phyloP scores from a whole-genome alignment of 176 grass and related monocot species.

The Juncus inflexus region DNA sequence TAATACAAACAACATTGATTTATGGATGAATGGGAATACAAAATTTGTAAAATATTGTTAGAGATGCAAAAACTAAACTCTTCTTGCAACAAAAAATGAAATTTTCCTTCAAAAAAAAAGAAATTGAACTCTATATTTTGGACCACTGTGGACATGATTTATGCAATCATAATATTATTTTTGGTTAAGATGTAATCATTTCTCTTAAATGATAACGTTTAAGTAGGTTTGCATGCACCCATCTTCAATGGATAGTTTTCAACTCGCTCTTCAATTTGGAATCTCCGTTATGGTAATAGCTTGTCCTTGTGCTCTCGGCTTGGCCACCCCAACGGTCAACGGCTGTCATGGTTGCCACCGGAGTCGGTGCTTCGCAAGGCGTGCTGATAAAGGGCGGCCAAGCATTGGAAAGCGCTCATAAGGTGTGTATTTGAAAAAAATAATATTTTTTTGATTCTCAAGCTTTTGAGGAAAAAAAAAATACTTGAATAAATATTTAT shows the following conservation, averaged over 20 bases:
- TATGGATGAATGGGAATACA: too few species aligned
- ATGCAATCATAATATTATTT: conserved; percentile 21
- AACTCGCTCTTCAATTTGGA: conserved; percentile 80
- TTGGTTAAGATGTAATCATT: conserved; percentile 18
- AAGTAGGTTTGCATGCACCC: conserved; percentile 29
- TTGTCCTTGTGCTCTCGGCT: conserved; percentile 83
- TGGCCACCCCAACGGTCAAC: conserved; percentile 62
- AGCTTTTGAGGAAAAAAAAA: too few species aligned
- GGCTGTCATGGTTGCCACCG: conserved; percentile 87
- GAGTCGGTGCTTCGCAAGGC: conserved; percentile 72
- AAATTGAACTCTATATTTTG: not conserved
- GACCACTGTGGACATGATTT: conserved; percentile 24
- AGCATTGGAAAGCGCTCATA: conserved; percentile 84
- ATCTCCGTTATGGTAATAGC: conserved; percentile 89
- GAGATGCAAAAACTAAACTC: too few species aligned
- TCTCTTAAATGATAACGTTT: conserved; percentile 12
- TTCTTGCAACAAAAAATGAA: too few species aligned
- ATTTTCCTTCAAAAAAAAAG: too few species aligned
- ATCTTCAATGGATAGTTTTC: conserved; percentile 87
- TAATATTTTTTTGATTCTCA: too few species aligned
- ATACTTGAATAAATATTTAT: too few species aligned
- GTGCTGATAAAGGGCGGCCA: conserved; percentile 85
- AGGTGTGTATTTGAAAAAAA: conserved; percentile 39
- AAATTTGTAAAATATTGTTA: too few species aligned
- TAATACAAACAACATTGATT: too few species aligned